Evolutionary conservation across 257 asterid species (phyloP).

Genomic region (Fraxinus anomala): DNA sequence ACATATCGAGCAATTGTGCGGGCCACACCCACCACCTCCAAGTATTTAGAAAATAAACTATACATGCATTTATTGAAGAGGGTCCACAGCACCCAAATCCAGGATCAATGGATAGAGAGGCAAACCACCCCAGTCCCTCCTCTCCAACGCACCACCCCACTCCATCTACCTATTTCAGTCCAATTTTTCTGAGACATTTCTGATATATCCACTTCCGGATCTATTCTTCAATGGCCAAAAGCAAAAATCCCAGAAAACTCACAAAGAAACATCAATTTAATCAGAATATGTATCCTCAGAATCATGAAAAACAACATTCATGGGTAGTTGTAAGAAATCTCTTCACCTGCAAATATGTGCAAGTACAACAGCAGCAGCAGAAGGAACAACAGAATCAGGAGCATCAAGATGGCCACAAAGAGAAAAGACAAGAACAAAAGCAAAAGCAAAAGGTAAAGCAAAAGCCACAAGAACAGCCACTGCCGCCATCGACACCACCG

Average conservation of each 20-base stretch:
- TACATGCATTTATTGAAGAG: not conserved
- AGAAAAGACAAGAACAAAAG: constrained; percentile 20
- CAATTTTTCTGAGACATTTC: not conserved
- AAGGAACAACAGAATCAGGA: constrained; percentile 25
- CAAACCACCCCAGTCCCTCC: constrained; percentile 21
- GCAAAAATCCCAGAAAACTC: constrained; percentile 42
- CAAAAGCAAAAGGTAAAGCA: constrained; percentile 24
- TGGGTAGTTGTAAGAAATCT: constrained; percentile 89
- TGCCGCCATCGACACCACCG: not conserved
- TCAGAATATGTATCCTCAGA: constrained; percentile 23
- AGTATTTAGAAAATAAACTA: too few relatives aligned
- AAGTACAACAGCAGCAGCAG: constrained; percentile 49
- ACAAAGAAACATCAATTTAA: constrained; percentile 28
- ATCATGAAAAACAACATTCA: constrained; percentile 63
- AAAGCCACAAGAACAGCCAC: constrained; percentile 19
- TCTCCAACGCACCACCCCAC: constrained; percentile 7
- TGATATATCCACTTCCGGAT: constrained; percentile 9
- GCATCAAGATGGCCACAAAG: constrained; percentile 7
- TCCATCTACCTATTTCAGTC: constrained; percentile 27
- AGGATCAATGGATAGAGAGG: constrained; percentile 26
- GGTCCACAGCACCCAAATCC: constrained; percentile 37
- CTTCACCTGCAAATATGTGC: constrained; percentile 87
- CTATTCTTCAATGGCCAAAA: constrained; percentile 57
- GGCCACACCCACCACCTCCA: not conserved
- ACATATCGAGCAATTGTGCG: too few relatives aligned